phyloP scores from a whole-genome alignment of 2,329 filamentous ascomycete genomes.

The Penicillium fuscoglaucum region DNA sequence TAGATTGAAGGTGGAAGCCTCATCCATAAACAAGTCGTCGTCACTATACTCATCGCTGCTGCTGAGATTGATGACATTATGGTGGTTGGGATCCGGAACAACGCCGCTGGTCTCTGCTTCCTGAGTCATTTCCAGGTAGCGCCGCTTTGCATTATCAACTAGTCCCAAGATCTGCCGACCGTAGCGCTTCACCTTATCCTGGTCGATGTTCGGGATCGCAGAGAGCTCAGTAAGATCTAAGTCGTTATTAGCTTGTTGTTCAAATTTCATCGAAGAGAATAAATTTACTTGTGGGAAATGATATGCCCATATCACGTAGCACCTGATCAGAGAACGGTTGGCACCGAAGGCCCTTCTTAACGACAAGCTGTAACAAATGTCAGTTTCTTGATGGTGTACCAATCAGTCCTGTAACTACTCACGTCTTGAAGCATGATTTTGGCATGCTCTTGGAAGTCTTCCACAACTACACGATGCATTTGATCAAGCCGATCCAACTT shows the following conservation, averaged over 20 bases:
- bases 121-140: conserved; percentile 47
- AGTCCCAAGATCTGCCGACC: conserved; percentile 46
- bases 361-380: conserved; percentile 38
- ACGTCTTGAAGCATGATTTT: conserved; percentile 47
- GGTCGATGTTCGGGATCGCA: conserved; percentile 44
- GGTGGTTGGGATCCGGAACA: conserved; percentile 47
- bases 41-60: conserved; percentile 44
- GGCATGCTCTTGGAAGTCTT: conserved; percentile 50
- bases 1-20: conserved; percentile 25
- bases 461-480: conserved; percentile 46
- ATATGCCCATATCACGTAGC: conserved; percentile 51
- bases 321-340: conserved; percentile 50
- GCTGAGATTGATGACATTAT: conserved; percentile 47
- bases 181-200: conserved; percentile 47
- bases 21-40: conserved; percentile 35
- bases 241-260: conserved; percentile 12
- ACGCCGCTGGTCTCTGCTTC: conserved; percentile 52
- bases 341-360: conserved; percentile 46
- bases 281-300: conserved; percentile 45
- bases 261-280: neutral
- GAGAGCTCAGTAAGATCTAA: conserved; percentile 43
- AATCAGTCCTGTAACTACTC: conserved; percentile 16
- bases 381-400: neutral
- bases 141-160: conserved; percentile 40
- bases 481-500: conserved; percentile 45